Percentiles rank a stretch among this genome's conserved stretches.
These are phyloP conservation scores for Rhodotorula mucilaginosa DNA, from an alignment of 1,284 basidiomycete genomes.

Conservation along the genomic window DNA sequence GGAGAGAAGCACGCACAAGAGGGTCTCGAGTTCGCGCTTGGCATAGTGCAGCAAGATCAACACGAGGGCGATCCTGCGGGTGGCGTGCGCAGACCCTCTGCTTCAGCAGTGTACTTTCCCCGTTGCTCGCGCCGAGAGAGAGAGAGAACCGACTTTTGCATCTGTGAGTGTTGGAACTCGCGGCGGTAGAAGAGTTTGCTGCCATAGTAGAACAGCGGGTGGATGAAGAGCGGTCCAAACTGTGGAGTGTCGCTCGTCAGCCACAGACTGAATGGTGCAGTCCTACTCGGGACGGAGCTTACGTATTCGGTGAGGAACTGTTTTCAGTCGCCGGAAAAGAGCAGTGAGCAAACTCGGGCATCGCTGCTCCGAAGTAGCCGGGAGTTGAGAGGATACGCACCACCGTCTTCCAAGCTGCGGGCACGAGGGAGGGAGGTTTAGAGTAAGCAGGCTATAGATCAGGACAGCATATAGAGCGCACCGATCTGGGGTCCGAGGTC, in stretches of 20 bases:
- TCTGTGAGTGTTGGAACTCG: slow-evolving; percentile 65
- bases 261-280: rapidly evolving
- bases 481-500: slow-evolving; percentile 83
- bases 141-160: slow-evolving; percentile 64
- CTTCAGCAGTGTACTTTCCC: not conserved
- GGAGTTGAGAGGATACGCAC: slow-evolving; percentile 20
- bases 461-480: slow-evolving; percentile 6
- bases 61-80: slow-evolving; percentile 60
- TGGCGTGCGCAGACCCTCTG: no score
- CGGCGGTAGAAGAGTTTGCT: slow-evolving; percentile 63
- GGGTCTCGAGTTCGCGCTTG: slow-evolving; percentile 90
- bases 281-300: slow-evolving; percentile 13
- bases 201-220: slow-evolving; percentile 79
- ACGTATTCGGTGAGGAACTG: slow-evolving; percentile 85
- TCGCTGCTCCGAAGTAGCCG: not conserved
- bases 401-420: slow-evolving; percentile 66
- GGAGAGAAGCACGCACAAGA: slow-evolving; percentile 60
- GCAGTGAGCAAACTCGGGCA: not conserved
- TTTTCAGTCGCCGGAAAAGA: no score
- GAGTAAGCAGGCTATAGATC: not conserved
- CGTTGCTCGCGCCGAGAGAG: no score
- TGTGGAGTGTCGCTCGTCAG: slow-evolving; percentile 47
- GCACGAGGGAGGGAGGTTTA: no score
- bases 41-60: slow-evolving; percentile 82
- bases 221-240: slow-evolving; percentile 86